Base-by-base conservation (phyloP, 2,329 filamentous ascomycete species). In the Cercospora brassicicola region DNA sequence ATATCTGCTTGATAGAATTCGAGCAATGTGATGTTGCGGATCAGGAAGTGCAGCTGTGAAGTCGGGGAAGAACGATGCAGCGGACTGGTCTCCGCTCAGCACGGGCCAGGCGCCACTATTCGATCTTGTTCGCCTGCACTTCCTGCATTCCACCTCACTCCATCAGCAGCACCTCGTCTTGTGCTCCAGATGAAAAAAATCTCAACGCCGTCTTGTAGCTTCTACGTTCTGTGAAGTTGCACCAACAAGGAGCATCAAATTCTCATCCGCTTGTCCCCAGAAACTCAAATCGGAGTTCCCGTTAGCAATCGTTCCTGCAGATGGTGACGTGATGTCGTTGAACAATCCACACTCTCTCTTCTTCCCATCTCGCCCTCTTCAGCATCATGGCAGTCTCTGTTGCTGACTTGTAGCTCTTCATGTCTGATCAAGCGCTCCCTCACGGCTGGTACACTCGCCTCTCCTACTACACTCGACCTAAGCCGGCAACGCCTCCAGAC, bases 291-390 rank as follows among this genome's bases (percentile, higher is more conserved):
- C 53, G 15, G 23, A 56, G 23, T 15, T 56, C 23, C 11, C 28
- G 53, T 42, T 23, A 64, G 62, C 62, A 60, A 28, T 65, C 66
- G 66, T 68, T 68, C 66, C 66, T 68, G 66, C 66, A 62, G 62
- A 68, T 65, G 62, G 59, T 67, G 66, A 67, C 62, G 66, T 67
- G 48, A 64, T 64, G 51, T 57, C 51, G 13, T 13, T 36, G 18
- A 56, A 55, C 28, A 33, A 15, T 31, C 26, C 26, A 20, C 30
- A 55, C 15, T 36, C 18, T 36, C 18, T 42, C 48, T 39, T n/a
- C n/a, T 7, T 64, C 33, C 6, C 33, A 11, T n/a, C 36, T 33
- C 48, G 45, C 33, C 9, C 48, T 57, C 18, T 20, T 26, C 53
- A 26, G 18, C 20, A 53, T 53, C 59, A 62, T 62, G 45, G 39